Evolutionary conservation across 495 filamentous ascomycete species (phyloP).

Genomic region (Annulohypoxylon nitens): DNA sequence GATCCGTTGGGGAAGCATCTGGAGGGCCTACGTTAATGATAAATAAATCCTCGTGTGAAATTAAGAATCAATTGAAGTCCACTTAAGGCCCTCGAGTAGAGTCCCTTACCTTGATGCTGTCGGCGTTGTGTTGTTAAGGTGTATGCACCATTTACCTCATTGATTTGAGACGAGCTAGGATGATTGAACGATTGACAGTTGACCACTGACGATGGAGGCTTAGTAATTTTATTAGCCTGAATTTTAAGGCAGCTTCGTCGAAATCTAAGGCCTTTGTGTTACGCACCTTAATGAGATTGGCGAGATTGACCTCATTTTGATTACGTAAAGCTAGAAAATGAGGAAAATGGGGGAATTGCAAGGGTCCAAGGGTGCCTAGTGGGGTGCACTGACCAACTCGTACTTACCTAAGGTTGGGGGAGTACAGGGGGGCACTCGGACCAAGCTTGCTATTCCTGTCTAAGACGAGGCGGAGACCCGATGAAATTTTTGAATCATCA

Average conservation of each 20-base stretch:
- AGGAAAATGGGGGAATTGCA: neutral
- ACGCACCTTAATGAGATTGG: conserved; percentile 3
- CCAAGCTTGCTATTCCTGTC: conserved; percentile 44
- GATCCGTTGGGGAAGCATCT: conserved; percentile 79
- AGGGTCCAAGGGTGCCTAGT: neutral
- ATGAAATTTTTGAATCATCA: conserved; percentile 57
- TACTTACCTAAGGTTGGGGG: conserved; percentile 11
- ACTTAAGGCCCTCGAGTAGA: conserved; percentile 38
- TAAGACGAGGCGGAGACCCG: conserved; percentile 52
- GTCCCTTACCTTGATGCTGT: conserved; percentile 29
- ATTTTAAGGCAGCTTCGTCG: neutral
- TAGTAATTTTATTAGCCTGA: conserved; percentile 33
- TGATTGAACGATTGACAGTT: neutral
- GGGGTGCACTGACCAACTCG: conserved; percentile 27
- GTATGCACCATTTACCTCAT: conserved; percentile 3
- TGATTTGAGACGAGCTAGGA: conserved; percentile 19
- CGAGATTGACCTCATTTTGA: conserved; percentile 19
- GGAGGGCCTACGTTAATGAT: conserved; percentile 9
- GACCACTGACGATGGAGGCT: conserved; percentile 33
- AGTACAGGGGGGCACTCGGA: conserved; percentile 26
- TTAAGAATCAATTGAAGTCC: conserved; percentile 30
- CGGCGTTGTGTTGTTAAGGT: conserved; percentile 10
- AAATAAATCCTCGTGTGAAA: neutral
- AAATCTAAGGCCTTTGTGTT: neutral
- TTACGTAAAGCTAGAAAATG: conserved; percentile 26